Evolutionary conservation across 75 land plant species (phyloP), one percentile per base, ranked within the genome.

Genomic region (Cryptomeria japonica): DNA sequence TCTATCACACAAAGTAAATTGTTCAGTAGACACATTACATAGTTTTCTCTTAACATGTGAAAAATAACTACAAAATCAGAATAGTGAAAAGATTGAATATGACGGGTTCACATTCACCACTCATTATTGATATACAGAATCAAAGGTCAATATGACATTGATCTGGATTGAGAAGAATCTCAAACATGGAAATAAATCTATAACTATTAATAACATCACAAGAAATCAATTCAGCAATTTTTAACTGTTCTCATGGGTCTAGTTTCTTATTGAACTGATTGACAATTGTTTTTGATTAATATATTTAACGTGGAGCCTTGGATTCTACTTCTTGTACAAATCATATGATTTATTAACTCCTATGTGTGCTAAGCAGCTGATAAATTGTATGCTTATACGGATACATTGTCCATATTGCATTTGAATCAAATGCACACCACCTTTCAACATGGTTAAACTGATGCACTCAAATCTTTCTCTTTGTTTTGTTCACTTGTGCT

Each of bases 391-490:
- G 34, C 37, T 64, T 25, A 64, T 64, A 25, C 70, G 25, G 8
- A 64, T 64, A 25, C 70, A 64, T 64, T 64, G 10, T 25, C 70
- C 70, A 28, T 64, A 64, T 64, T 64, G 70, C 44, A 79, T 79
- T 39, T 79, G 82, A 79, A 10, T 34, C 25, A 64, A 64, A 41
- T 22, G 28, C 82, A 79, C 39, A 8, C 9, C 44, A 79, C 25
- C 19, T 22, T 79, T 38, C 25, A 39, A 39, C 25, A 39, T 44
- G 39, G 42, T 79, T 79, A 44, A 39, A 41, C 42, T 38, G 39
- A 79, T 79, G 82, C 44, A 39, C 44, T 79, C 44, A 39, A 79
- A 38, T 79, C 44, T 79, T 79, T 79, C 42, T 64, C 70, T 79
- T 39, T 79, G 28, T 82, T 42, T 82, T 44, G 32, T 28, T 42